Evolutionary conservation across 23 red algal genomes (phyloP).

Genomic region (Gracilariopsis chorda): DNA sequence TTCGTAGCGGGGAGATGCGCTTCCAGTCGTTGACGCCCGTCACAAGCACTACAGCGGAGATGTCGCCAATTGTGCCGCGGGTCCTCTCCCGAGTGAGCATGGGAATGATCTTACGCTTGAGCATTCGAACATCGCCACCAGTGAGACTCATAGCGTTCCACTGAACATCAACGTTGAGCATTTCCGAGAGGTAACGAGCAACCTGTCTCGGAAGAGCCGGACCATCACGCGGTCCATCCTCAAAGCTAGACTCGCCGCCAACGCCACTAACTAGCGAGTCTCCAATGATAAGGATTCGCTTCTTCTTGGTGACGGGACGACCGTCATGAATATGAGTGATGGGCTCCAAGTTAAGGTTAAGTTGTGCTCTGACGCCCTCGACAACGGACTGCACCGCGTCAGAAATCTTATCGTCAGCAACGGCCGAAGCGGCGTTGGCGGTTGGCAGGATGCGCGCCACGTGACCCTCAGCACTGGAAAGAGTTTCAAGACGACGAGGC

Average conservation of each 20-base stretch:
- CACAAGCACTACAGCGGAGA: conserved; percentile 82
- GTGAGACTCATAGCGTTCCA: conserved; percentile 87
- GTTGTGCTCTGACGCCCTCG: not conserved
- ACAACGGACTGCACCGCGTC: conserved; percentile 18
- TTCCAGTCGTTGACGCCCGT: conserved; percentile 93
- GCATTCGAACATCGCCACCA: conserved; percentile 75
- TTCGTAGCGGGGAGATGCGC: conserved; percentile 67
- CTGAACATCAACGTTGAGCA: conserved; percentile 62
- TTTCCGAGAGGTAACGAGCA: conserved; percentile 56
- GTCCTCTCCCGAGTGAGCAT: conserved; percentile 52
- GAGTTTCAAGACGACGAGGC: not conserved
- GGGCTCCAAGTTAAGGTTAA: not conserved
- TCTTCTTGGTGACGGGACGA: not conserved
- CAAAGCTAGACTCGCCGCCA: conserved; percentile 72
- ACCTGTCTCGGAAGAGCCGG: conserved; percentile 72
- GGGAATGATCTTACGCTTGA: conserved; percentile 71
- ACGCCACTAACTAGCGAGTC: conserved; percentile 86
- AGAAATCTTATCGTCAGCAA: not conserved
- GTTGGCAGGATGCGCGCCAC: conserved; percentile 29
- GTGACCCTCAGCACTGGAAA: conserved; percentile 47
- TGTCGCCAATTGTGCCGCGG: conserved; percentile 44
- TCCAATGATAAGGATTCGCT: conserved; percentile 73
- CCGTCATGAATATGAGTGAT: not conserved
- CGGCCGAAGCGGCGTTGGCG: not conserved
- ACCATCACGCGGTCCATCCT: conserved; percentile 61